These are phyloP conservation scores for Aphelidium insulamus DNA, from an alignment of 371 early-diverging fungal species.

Conservation along the genomic window DNA sequence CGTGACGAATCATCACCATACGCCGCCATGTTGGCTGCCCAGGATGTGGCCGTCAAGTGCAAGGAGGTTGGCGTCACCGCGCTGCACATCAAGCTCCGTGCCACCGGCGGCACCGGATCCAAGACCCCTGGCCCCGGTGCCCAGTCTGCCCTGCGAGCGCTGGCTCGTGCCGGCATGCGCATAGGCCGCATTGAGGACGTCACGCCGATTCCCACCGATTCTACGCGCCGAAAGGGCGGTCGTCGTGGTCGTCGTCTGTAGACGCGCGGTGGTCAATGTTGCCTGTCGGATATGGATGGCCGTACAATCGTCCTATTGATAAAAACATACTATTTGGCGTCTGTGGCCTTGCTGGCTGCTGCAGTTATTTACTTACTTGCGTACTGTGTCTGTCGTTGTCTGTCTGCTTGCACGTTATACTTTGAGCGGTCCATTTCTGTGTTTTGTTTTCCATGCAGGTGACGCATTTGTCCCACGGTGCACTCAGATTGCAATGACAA, in stretches of 20 bases:
- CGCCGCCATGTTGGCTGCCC: slow-evolving; percentile 99
- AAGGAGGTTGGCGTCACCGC: slow-evolving; percentile 98
- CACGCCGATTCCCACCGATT: slow-evolving; percentile 98
- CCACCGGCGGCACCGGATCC: slow-evolving; percentile 98
- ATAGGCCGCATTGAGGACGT: slow-evolving; percentile 98
- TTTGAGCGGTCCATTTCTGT: too few species aligned
- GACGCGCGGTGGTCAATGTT: slow-evolving; percentile 4
- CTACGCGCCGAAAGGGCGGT: slow-evolving; percentile 99
- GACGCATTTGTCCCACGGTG: too few species aligned
- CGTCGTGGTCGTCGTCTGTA: slow-evolving; percentile 99
- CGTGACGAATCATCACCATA: slow-evolving; percentile 99
- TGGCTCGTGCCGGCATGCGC: slow-evolving; percentile 97
- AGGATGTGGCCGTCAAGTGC: slow-evolving; percentile 97
- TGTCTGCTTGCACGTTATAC: too few species aligned
- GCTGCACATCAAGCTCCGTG: slow-evolving; percentile 99
- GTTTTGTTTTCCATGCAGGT: too few species aligned
- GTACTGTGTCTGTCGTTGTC: too few species aligned
- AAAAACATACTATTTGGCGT: too few species aligned
- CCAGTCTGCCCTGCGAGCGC: slow-evolving; percentile 97
- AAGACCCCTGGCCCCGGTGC: slow-evolving; percentile 99
- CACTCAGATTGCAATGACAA: too few species aligned
- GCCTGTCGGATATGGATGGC: too few species aligned
- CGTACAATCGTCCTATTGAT: too few species aligned
- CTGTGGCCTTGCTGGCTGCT: too few species aligned
- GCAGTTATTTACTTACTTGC: too few species aligned